phyloP scores from a whole-genome alignment of 1,139 yeast genomes.

The Yamadazyma taylorii region DNA sequence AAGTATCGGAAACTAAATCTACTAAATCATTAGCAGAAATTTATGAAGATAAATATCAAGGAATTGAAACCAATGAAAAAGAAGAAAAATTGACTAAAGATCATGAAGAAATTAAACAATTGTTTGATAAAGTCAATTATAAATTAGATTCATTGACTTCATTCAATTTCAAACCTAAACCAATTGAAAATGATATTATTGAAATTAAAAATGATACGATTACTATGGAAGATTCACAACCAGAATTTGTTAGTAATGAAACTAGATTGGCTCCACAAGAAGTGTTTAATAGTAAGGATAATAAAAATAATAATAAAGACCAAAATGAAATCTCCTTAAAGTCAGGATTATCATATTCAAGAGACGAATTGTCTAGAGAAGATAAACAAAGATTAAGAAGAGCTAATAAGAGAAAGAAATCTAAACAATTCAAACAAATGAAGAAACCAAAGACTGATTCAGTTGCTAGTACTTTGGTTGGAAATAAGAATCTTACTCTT shows the following conservation, averaged over 20 bases:
- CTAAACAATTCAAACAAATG: slow-evolving; percentile 49
- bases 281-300: slow-evolving; percentile 62
- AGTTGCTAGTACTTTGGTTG: slow-evolving; percentile 71
- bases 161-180: slow-evolving; percentile 92
- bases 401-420: slow-evolving; percentile 78
- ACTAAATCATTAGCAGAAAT: slow-evolving; percentile 86
- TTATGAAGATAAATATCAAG: slow-evolving; percentile 81
- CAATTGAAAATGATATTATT: slow-evolving; percentile 68
- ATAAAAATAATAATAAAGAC: slow-evolving; percentile 25
- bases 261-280: slow-evolving; percentile 95
- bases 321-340: slow-evolving; percentile 63
- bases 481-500: slow-evolving; percentile 75
- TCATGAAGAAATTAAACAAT: slow-evolving; percentile 73
- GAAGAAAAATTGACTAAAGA: slow-evolving; percentile 66
- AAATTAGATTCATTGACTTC: slow-evolving; percentile 87
- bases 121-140: slow-evolving; percentile 64
- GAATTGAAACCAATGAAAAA: slow-evolving; percentile 36
- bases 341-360: slow-evolving; percentile 80
- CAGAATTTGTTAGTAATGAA: slow-evolving; percentile 72
- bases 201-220: slow-evolving; percentile 82
- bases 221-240: slow-evolving; percentile 95
- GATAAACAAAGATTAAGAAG: slow-evolving; percentile 88
- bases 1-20: slow-evolving; percentile 83
- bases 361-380: slow-evolving; percentile 80
- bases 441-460: slow-evolving; percentile 30